Conservation (phyloP, 116 monocot genomes). For the Iris pallida region DNA sequence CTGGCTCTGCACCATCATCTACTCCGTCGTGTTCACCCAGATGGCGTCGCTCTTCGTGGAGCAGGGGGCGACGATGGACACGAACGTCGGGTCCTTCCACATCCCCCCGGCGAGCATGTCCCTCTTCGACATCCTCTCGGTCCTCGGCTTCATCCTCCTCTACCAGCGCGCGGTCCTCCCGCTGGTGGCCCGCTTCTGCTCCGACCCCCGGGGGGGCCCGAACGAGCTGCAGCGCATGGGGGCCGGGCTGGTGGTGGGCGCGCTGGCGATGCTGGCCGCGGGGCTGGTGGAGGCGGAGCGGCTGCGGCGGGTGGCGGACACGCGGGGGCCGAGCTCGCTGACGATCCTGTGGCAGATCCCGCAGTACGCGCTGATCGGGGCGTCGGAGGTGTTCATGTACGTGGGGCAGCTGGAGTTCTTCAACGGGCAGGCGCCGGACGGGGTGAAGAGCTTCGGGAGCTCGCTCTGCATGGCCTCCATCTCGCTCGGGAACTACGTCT, state of each 20-base stretch:
- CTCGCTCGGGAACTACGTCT: conserved; percentile 68
- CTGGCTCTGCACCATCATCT: conserved; percentile 77
- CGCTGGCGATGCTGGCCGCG: conserved; percentile 48
- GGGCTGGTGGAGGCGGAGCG: conserved; percentile 49
- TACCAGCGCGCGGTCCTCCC: conserved; percentile 36
- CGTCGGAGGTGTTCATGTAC: conserved; percentile 69
- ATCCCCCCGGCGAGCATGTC: conserved; percentile 78
- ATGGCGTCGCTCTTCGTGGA: conserved; percentile 80
- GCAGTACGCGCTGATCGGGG: conserved; percentile 62
- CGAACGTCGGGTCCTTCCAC: conserved; percentile 33
- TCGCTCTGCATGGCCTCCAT: conserved; percentile 86
- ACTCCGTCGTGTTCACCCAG: conserved; percentile 83
- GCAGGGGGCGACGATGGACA: conserved; percentile 48
- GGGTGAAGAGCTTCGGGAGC: conserved; percentile 74
- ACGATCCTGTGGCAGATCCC: conserved; percentile 71
- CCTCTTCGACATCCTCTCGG: conserved; percentile 49
- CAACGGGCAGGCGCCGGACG: conserved; percentile 72
- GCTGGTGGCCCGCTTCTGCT: conserved; percentile 1
- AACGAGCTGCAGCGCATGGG: conserved; percentile 75
- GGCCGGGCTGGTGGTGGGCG: conserved; percentile 37
- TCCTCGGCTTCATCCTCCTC: conserved; percentile 34
- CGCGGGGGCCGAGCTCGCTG: conserved; percentile 22
- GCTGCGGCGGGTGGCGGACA: too few relatives aligned
- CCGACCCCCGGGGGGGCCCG: conserved; percentile 34
- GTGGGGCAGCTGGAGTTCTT: conserved; percentile 77